Evolutionary conservation across 306 rosid species (phyloP), one percentile per base, ranked within the genome.

Genomic region (Corylus americana): DNA sequence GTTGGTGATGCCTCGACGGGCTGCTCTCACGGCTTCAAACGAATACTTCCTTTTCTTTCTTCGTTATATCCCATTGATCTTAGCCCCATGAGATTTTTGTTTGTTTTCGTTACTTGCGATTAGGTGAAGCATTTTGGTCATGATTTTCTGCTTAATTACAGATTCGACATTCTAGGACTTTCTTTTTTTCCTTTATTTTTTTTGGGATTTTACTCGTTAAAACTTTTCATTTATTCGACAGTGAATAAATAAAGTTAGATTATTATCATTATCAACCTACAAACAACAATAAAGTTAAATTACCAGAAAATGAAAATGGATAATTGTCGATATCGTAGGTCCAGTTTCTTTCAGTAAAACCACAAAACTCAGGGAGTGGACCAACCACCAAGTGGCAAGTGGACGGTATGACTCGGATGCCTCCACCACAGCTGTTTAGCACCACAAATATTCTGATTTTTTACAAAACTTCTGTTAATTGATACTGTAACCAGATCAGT

Each of bases 21-120:
- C 69, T 16, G 61, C 73, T 58, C 62, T 45, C 74, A 42, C 72
- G 71, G 27, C 73, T 54, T 8, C 53, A 17, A 11, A 9, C 49
- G 81, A 85, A 80, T 77, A 83, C 37, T 44, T 45, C 2, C 62
- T 49, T 51, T 78, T 62, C 48, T 39, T 29, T 62, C 22, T 14
- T 5, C 16, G 22, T 20, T 20, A 7, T 42, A 42, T 37, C 39
- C n/a, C 78, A 42, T 50, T 51, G 51, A 13, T 67, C 37, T 48
- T 27, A 29, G 72, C 17, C 49, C 42, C 39, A 39, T 45, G 44
- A 13, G 58, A 11, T 49, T 64, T 42, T 63, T 18, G 81, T 82
- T 66, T 57, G 83, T 25, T 49, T 35, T 49, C 11, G 5, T 39
- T 16, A 58, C 20, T 44, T 7, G 53, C 4, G 13, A 0, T 1